Conservation (phyloP, 257 asterid genomes). For the Forsythia viridissima region DNA sequence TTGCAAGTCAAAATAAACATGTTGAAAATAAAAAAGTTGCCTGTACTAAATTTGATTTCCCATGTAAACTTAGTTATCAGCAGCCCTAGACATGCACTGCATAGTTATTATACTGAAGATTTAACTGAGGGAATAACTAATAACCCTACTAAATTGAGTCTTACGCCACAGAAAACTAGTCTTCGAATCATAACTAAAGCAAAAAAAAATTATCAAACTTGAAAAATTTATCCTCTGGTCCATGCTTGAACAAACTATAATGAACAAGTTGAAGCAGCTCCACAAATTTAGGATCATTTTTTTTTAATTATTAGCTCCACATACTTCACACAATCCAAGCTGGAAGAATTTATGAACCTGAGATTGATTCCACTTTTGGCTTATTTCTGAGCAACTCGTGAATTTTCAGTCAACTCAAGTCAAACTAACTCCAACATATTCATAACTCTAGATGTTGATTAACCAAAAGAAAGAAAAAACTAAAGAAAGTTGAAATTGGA, state of each 20-base stretch:
- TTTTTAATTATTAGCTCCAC: background rate
- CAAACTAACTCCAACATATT: background rate
- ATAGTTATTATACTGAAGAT: background rate
- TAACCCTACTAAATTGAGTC: background rate
- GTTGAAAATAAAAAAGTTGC: background rate
- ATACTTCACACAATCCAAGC: background rate
- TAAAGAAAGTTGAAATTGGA: background rate
- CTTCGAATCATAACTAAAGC: background rate
- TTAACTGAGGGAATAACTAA: background rate
- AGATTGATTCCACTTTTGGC: background rate
- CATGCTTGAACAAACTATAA: background rate
- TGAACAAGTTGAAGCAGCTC: background rate
- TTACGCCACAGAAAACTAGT: background rate
- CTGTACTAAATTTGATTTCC: background rate
- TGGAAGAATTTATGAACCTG: background rate
- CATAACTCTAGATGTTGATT: background rate
- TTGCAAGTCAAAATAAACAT: background rate
- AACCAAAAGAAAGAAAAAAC: background rate
- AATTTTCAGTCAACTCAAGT: background rate
- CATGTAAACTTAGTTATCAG: background rate
- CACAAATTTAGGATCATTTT: background rate
- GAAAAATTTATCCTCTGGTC: background rate
- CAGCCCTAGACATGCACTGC: background rate
- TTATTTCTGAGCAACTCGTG: background rate
- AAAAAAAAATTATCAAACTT: background rate